Evolutionary conservation across 2,329 filamentous ascomycete species (phyloP).

Genomic region (Alternaria sp.): DNA sequence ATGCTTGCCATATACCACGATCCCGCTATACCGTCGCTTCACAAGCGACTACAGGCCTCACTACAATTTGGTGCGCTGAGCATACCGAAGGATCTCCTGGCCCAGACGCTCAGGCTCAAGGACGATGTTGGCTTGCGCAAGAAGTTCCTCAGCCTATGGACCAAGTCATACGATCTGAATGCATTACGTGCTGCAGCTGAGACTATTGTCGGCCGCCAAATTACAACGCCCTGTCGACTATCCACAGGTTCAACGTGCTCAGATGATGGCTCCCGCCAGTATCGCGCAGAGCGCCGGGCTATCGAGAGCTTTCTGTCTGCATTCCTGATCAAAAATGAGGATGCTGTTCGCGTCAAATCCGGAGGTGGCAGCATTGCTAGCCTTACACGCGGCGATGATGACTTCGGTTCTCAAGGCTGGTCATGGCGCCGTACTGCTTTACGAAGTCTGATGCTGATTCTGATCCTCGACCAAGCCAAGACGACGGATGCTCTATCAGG

Average conservation of each 20-base stretch:
- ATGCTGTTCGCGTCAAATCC: slow-evolving; percentile 55
- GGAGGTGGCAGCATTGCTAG: slow-evolving; percentile 51
- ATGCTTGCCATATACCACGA: slow-evolving; percentile 65
- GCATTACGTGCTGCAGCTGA: slow-evolving; percentile 64
- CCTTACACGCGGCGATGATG: slow-evolving; percentile 49
- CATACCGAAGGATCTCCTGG: slow-evolving; percentile 61
- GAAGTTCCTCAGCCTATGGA: slow-evolving; percentile 65
- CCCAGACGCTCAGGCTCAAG: slow-evolving; percentile 57
- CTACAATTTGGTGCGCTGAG: slow-evolving; percentile 65
- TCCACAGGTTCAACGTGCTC: slow-evolving; percentile 48
- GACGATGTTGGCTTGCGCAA: slow-evolving; percentile 67
- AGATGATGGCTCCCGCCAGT: slow-evolving; percentile 45
- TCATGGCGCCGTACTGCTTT: slow-evolving; percentile 65
- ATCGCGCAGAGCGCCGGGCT: slow-evolving; percentile 51
- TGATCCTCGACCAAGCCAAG: slow-evolving; percentile 66
- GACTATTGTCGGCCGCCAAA: slow-evolving; percentile 65
- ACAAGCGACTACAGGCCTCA: slow-evolving; percentile 67
- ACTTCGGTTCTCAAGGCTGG: slow-evolving; percentile 56
- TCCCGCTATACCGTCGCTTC: slow-evolving; percentile 58
- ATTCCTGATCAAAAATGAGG: slow-evolving; percentile 67
- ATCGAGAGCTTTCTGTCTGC: slow-evolving; percentile 63
- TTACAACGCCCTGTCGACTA: slow-evolving; percentile 49
- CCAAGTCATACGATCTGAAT: slow-evolving; percentile 63
- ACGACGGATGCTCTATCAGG: slow-evolving; percentile 44
- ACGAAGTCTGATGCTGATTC: slow-evolving; percentile 67